A percentile compares a stretch with the other conserved stretches of the same genome.
Conservation (phyloP, 192 early-diverging fungal genomes). For the Backusella luteola region DNA sequence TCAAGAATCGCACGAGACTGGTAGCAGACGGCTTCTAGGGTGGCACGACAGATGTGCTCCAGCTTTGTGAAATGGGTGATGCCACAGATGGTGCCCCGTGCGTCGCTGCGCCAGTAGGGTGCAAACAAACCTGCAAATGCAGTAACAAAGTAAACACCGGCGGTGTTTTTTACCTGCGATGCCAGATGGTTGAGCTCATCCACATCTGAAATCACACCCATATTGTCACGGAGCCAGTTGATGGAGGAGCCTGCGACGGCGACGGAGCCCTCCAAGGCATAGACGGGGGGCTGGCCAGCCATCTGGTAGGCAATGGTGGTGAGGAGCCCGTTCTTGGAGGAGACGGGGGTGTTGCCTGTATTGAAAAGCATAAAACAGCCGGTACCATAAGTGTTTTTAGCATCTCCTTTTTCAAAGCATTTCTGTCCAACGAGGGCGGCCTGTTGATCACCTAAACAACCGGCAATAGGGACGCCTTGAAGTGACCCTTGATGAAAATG, state of each 20-base stretch:
- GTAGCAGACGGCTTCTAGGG: slow-evolving; percentile 87
- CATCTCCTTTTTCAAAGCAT: slow-evolving; percentile 82
- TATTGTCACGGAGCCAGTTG: slow-evolving; percentile 87
- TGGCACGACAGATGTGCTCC: slow-evolving; percentile 82
- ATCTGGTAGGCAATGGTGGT: slow-evolving; percentile 91
- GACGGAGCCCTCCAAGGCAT: slow-evolving; percentile 91
- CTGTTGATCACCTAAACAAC: slow-evolving; percentile 93
- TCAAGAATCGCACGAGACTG: slow-evolving; percentile 85
- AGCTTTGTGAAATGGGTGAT: slow-evolving; percentile 87
- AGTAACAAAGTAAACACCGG: slow-evolving; percentile 93
- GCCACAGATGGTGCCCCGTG: slow-evolving; percentile 81
- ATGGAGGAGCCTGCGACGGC: slow-evolving; percentile 90
- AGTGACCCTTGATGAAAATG: slow-evolving; percentile 55
- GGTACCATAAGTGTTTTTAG: slow-evolving; percentile 96
- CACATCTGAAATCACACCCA: slow-evolving; percentile 69
- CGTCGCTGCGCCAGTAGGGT: slow-evolving; percentile 92
- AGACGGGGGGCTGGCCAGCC: slow-evolving; percentile 66
- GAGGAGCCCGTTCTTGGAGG: slow-evolving; percentile 80
- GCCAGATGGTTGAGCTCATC: slow-evolving; percentile 74
- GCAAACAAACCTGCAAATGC: slow-evolving; percentile 94
- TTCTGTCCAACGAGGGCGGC: slow-evolving; percentile 91
- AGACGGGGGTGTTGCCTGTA: slow-evolving; percentile 73
- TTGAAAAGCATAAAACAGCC: slow-evolving; percentile 97
- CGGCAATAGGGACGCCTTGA: slow-evolving; percentile 74
- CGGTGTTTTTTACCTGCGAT: slow-evolving; percentile 63